These are phyloP conservation scores for Fagus sylvatica DNA, from an alignment of 306 rosid species.

Conservation along the genomic window DNA sequence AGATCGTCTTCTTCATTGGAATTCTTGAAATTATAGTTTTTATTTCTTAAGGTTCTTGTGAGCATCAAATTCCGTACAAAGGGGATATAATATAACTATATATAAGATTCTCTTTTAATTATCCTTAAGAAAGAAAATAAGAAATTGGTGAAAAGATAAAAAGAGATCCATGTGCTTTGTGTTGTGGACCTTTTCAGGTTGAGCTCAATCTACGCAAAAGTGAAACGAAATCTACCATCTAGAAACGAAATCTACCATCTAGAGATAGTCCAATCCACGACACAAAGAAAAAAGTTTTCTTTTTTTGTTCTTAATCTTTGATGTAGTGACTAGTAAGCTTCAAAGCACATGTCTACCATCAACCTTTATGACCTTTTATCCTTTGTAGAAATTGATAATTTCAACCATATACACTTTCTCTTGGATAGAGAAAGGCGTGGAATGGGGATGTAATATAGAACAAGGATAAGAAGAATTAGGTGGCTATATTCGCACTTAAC, in stretches of 20 bases:
- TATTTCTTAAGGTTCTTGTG: too few species aligned
- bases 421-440: not conserved
- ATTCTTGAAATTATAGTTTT: too few species aligned
- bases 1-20: too few species aligned
- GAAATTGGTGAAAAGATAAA: too few species aligned
- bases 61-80: too few species aligned
- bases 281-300: not conserved
- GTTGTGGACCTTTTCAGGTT: slow-evolving; percentile 7
- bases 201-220: not conserved
- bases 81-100: too few species aligned
- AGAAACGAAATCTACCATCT: not conserved
- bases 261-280: not conserved
- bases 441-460: not conserved
- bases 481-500: not conserved
- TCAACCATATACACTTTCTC: not conserved
- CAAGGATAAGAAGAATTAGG: too few species aligned
- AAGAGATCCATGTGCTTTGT: too few species aligned
- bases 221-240: not conserved
- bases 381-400: not conserved
- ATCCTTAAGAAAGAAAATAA: too few species aligned
- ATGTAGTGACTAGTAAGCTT: not conserved
- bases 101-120: too few species aligned
- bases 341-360: not conserved
- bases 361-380: not conserved
- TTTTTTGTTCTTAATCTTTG: not conserved